Evolutionary conservation across 1,139 yeast species (phyloP), one percentile per base, ranked within the genome.

Genomic region (Entelexis paramagnoliae): DNA sequence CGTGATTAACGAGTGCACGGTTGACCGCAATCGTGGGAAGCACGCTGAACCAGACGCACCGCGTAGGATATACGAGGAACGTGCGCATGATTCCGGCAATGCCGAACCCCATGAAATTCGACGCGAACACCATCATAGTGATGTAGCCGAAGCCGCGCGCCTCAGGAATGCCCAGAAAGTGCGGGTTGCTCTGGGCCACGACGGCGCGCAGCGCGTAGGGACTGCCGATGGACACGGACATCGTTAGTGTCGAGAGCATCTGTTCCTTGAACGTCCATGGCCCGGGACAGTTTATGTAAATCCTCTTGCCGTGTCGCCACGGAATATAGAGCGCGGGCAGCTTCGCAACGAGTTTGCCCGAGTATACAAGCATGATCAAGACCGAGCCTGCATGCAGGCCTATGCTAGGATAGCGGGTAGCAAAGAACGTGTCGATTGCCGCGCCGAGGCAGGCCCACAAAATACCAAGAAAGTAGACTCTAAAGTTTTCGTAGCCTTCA

Each of bases 221-320:
- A 11, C 54, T 52, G 3, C 62, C 58, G 4, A 56, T 56, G 0
- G 59, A 49, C 1, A 58, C 71, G 20, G 73, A 67, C 60, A 72
- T 71, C 46, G 73, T 66, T 22, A 74, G 57, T 7, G 83, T 76
- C 2, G 79, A 70, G 55, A 79, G 68, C 80, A 79, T 77, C 68
- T 82, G 86, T 62, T 83, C 91, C 64, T 83, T 83, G 59, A 69
- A 72, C 35, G 74, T 70, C 84, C 86, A 83, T 7, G 79, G 79
- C 13, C 29, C 42, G 8, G 81, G 81, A 1, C 80, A 79, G 64
- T 80, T 73, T 60, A 78, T 60, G 49, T 76, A 65, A 61, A 66
- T 55, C 52, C 69, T 68, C 52, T 59, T 62, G 32, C 73, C 76
- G 55, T 66, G 36, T 72, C 75, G 58, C 66, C 66, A 56, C 63